A percentile compares a stretch with the other conserved stretches of the same genome.
phyloP scores from a whole-genome alignment of 345 rosid species.

The Kandelia obovata region DNA sequence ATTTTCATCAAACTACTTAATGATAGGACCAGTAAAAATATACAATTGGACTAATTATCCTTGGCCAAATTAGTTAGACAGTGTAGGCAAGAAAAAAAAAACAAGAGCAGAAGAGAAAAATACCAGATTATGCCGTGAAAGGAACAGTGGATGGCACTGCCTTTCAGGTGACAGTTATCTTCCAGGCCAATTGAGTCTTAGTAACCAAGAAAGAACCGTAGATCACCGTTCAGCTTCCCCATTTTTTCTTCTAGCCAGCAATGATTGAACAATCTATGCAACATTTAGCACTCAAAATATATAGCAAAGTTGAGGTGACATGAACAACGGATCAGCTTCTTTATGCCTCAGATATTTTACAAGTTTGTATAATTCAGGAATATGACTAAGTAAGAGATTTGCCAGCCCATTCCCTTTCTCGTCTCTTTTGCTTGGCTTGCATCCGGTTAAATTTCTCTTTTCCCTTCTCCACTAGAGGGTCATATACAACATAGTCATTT shows the following conservation, averaged over 20 bases:
- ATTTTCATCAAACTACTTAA: neutral
- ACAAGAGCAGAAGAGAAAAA: neutral
- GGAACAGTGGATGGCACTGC: neutral
- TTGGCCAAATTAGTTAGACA: neutral
- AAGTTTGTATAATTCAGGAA: neutral
- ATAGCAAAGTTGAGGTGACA: neutral
- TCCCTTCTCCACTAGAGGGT: conserved; percentile 93
- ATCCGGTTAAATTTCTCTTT: conserved; percentile 90
- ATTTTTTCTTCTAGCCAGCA: neutral
- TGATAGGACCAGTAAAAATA: neutral
- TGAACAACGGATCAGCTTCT: conserved; percentile 9
- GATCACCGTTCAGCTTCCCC: conserved; percentile 2
- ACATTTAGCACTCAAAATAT: neutral
- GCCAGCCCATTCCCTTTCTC: conserved; percentile 92
- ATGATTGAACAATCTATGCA: neutral
- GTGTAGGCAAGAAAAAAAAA: neutral
- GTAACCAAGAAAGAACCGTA: too few species aligned
- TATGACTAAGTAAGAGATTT: conserved; percentile 59
- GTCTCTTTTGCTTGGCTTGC: conserved; percentile 83
- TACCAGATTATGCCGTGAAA: neutral
- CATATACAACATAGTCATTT: conserved; percentile 80
- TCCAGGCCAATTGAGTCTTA: neutral
- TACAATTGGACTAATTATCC: neutral
- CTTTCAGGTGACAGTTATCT: neutral
- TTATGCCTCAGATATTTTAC: neutral